These are phyloP conservation scores for Pelargonium australe DNA, from an alignment of 441 rosid species.

Conservation along the genomic window DNA sequence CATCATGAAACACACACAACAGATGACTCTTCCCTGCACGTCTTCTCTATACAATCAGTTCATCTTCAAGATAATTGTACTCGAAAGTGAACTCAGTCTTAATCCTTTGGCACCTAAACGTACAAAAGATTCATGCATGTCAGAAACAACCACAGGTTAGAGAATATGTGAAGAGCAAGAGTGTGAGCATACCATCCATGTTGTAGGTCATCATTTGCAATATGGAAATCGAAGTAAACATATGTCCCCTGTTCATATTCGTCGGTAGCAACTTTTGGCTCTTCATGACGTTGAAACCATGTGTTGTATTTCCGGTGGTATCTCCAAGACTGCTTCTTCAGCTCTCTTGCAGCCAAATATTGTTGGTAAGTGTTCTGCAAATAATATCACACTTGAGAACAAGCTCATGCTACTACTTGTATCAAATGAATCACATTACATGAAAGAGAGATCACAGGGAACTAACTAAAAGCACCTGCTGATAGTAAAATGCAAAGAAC, in stretches of 20 bases:
- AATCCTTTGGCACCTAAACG: slow-evolving; percentile 86
- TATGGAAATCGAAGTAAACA: slow-evolving; percentile 91
- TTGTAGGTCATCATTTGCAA: slow-evolving; percentile 67
- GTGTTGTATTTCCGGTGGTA: slow-evolving; percentile 95
- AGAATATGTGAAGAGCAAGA: too few relatives aligned
- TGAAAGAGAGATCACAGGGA: too few relatives aligned
- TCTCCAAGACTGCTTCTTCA: slow-evolving; percentile 99
- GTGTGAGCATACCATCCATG: slow-evolving; percentile 69
- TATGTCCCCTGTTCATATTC: slow-evolving; percentile 96
- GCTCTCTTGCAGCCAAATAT: slow-evolving; percentile 91
- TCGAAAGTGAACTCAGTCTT: slow-evolving; percentile 91
- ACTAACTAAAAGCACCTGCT: slow-evolving; percentile 52
- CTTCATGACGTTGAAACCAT: slow-evolving; percentile 98
- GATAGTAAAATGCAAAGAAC: slow-evolving; percentile 97
- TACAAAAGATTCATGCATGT: not conserved
- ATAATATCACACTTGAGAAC: slow-evolving; percentile 18
- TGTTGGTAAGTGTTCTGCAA: slow-evolving; percentile 91
- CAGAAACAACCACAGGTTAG: not conserved
- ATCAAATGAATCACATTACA: slow-evolving; percentile 7
- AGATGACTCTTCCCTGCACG: too few relatives aligned
- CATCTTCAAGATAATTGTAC: slow-evolving; percentile 88
- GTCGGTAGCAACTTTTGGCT: slow-evolving; percentile 88
- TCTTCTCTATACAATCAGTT: slow-evolving; percentile 40
- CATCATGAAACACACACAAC: too few relatives aligned
- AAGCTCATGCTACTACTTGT: not conserved